Conservation (phyloP, 805 yeast genomes). For the Yarrowia yakushimensis region DNA sequence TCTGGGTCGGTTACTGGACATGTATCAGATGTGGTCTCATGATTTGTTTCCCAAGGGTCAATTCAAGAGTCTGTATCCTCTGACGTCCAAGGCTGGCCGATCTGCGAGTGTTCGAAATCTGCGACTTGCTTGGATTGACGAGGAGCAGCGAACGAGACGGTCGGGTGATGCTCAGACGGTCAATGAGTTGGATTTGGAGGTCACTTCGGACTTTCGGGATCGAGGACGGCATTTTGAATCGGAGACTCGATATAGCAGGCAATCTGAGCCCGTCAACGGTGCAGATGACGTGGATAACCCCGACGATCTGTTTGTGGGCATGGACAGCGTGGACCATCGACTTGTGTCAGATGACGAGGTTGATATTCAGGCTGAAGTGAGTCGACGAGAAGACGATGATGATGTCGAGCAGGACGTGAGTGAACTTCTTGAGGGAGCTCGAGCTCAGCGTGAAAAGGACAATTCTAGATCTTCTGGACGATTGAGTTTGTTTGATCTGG, state of each 20-base stretch:
- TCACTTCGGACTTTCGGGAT: background rate
- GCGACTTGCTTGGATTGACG: slow-evolving; percentile 3
- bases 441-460: slow-evolving; percentile 6
- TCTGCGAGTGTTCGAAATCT: background rate
- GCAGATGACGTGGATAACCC: background rate
- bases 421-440: slow-evolving; percentile 6
- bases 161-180: background rate
- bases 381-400: background rate
- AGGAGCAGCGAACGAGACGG: background rate
- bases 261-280: background rate
- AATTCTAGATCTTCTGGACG: background rate
- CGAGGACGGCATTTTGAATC: background rate
- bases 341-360: slow-evolving; percentile 4
- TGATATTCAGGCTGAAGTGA: background rate
- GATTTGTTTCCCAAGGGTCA: slow-evolving; percentile 73
- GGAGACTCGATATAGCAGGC: background rate
- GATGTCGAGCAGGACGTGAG: background rate
- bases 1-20: slow-evolving; percentile 47
- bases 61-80: slow-evolving; percentile 62
- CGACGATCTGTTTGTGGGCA: slow-evolving; percentile 18
- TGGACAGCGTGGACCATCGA: slow-evolving; percentile 13
- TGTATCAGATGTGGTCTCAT: slow-evolving; percentile 76
- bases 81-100: slow-evolving; percentile 42
- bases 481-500: background rate
- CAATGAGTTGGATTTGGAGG: background rate